Base-by-base conservation (phyloP, 345 rosid genomes). In the Viola odorata region DNA sequence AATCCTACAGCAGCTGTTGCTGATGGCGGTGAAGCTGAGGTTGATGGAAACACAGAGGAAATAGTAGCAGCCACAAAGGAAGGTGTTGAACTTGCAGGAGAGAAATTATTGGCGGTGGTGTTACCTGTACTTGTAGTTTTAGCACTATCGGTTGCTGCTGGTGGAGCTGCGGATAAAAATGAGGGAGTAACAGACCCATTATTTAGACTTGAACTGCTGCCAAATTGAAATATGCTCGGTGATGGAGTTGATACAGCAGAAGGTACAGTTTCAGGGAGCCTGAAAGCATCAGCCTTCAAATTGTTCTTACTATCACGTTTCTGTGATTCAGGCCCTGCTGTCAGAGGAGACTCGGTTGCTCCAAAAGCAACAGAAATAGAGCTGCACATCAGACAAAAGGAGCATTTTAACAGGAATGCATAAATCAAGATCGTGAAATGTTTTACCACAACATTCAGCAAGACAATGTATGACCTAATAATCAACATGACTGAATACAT, bases 21-120 rank as follows among this genome's bases (percentile, higher is more conserved):
- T 62, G 85, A 37, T 8, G 53, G 63, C 16, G 74, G 55, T 53
- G 81, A 73, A 51, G 49, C 63, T 58, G 80, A 55, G 64, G 70
- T 65, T 58, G 84, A 44, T 42, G 78, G 58, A 66, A 67, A 69
- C 36, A 60, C 57, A 64, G 85, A n/a, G 42, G 82, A 72, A 37
- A 78, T 82, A 57, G 82, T 69, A 41, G 77, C 78, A 66, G 79
- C 80, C 72, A 69, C 3, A 58, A 84, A 62, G 48, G 72, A 12
- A 58, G 78, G 40, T 64, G 74, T 63, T 67, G 77, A 62, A 44
- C 62, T 58, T 37, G 61, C 59, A 64, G 42, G 49, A 12, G 65
- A 45, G 57, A 68, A 40, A 17, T 65, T 23, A 41, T 63, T 55
- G n/a, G 67, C 71, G 64, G 63, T 36, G 44, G 70, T 59, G 68